Evolutionary conservation across 345 rosid genomes (phyloP).

Genomic region (Gossypium longicalyx): DNA sequence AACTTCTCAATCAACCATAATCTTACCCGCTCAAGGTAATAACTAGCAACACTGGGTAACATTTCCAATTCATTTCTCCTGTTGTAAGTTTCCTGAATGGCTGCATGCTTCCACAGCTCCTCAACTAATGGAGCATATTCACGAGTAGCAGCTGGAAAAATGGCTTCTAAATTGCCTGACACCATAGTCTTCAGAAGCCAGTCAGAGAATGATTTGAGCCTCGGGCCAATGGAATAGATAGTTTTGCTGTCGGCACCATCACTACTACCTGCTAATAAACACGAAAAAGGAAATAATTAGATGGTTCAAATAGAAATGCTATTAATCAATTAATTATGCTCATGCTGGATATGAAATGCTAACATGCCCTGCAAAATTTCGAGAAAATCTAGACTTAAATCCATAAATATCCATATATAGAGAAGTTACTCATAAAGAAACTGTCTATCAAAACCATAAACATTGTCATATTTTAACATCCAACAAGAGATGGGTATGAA

Average conservation of each 20-base stretch:
- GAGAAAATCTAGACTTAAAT: not conserved
- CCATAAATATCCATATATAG: not conserved
- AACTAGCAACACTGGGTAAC: constrained; percentile 82
- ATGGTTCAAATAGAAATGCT: not conserved
- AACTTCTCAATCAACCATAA: constrained; percentile 22
- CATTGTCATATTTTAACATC: not conserved
- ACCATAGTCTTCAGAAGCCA: constrained; percentile 95
- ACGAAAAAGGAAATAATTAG: constrained; percentile 14
- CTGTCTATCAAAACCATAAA: not conserved
- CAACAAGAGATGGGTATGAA: not conserved
- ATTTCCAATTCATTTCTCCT: constrained; percentile 68
- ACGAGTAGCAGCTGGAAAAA: constrained; percentile 93
- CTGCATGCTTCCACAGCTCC: constrained; percentile 84
- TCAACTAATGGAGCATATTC: constrained; percentile 95
- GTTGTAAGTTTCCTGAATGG: constrained; percentile 75
- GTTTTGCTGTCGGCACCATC: constrained; percentile 28
- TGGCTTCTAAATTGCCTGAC: constrained; percentile 70
- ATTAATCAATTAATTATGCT: constrained; percentile 17
- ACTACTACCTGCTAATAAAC: constrained; percentile 39
- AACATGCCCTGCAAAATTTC: not conserved
- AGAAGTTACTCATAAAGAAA: not conserved
- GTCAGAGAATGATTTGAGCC: constrained; percentile 85
- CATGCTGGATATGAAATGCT: constrained; percentile 5
- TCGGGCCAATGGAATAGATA: constrained; percentile 65
- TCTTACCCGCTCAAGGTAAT: constrained; percentile 82